Base-by-base conservation (phyloP, 202 grass and related monocot genomes). In the Brachypodium distachyon region DNA sequence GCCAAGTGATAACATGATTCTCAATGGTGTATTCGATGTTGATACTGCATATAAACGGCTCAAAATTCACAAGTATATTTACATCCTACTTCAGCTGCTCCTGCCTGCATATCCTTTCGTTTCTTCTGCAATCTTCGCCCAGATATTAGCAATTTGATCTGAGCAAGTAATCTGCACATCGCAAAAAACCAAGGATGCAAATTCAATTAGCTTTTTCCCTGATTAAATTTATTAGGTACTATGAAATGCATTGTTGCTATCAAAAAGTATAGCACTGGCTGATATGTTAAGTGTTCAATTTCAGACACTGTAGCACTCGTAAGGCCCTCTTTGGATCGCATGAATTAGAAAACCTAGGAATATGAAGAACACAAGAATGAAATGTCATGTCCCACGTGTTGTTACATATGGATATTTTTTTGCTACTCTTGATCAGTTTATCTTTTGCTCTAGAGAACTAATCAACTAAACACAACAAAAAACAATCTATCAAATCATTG, bases 91-190 rank as follows among this genome's bases (percentile, higher is more conserved):
- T 87, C 82, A 90, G 36, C 71, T 80, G 43, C 70, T 55, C 25
- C 49, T 49, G 2, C n/a, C 77, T 39, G 70, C 74, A 40, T 88
- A 94, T 80, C 41, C 79, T 60, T 86, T 90, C 59, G 87, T 94
- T 68, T 91, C 89, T 80, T 98, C 91, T 71, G 91, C 89, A 70
- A 90, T 74, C 60, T 89, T 94, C 74, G 71, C 86, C 95, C 95
- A 94, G 50, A 92, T 64, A 47, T 52, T 74, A 75, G 69, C 84
- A 67, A 92, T 90, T 40, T 89, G 88, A n/a, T 98, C 88, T 2
- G 84, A 91, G 47, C 90, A 88, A 51, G 13, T 51, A 65, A 90
- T 78, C 95, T 98, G 81, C 74, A 59, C n/a, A 73, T 74, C 7
- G 10, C 31, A 34, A 21, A 62, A 31, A 51, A 31, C n/a, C 17